Base-by-base conservation (phyloP, 768 basidiomycete genomes). In the Phaeolepiota aurea region DNA sequence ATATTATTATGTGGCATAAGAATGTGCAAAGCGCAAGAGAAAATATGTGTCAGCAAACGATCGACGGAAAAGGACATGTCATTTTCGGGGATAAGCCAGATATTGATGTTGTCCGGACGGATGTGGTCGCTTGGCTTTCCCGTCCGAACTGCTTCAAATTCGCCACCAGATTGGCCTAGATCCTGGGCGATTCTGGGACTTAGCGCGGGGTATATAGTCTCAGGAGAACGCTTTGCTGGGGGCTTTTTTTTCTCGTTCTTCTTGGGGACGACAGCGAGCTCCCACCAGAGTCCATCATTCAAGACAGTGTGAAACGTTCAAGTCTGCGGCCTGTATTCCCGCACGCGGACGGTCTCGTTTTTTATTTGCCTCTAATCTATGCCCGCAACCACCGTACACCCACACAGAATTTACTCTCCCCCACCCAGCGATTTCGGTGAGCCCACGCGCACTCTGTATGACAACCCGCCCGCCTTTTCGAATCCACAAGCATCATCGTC, bases 1-100 rank as follows among this genome's bases (percentile, higher is more conserved):
- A 79, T 42, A 59, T 82, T 54, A 53, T 58, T 56, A 41, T 39
- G 41, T 44, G 50, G 49, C 51, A 56, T 58, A 48, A 48, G 44
- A 59, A 44, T 45, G 45, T 48, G 50, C 51, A 47, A 37, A 33
- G 37, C 32, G 43, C 38, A n/a, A n/a, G n/a, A n/a, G n/a, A n/a
- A n/a, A n/a, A n/a, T n/a, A n/a, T 51, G 40, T 43, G 52, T 54
- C 50, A 52, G 45, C 45, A 40, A 25, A 7, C 32, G 48, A 50
- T 47, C 46, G 56, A 4, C 37, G 9, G 10, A 22, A 38, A 38
- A 12, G 13, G 13, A 20, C 11, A 38, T 38, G 20, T 9, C 10
- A 13, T 38, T 9, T 38, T 39, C 47, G 47, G 50, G 45, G 50
- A 33, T 44, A 46, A 37, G 19, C n/a, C 37, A 16, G 11, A 12